These are phyloP conservation scores for Beauveria sp. DNA, from an alignment of 2,329 filamentous ascomycete species.

Conservation along the genomic window DNA sequence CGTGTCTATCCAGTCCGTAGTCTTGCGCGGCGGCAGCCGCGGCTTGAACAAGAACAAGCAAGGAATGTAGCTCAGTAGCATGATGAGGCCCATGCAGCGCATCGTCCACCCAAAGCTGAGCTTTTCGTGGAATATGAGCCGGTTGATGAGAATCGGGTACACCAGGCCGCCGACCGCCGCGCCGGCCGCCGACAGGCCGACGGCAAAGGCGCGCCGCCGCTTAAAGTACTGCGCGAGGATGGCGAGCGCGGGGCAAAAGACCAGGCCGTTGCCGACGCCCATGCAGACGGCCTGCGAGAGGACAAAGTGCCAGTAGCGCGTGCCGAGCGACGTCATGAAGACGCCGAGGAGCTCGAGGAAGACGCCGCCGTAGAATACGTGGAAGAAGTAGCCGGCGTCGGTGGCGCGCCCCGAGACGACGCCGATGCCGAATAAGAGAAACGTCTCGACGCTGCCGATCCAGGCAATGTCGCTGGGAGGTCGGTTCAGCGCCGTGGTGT, in stretches of 20 bases:
- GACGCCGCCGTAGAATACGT: slow-evolving; percentile 29
- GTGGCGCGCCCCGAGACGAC: slow-evolving; percentile 34
- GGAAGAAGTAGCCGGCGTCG: slow-evolving; percentile 35
- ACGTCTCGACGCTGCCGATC: slow-evolving; percentile 38
- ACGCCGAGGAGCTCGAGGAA: slow-evolving; percentile 35
- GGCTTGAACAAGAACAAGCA: slow-evolving; percentile 32
- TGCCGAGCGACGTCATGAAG: slow-evolving; percentile 35
- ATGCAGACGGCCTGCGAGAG: slow-evolving; percentile 41
- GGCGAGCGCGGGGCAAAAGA: slow-evolving; percentile 51
- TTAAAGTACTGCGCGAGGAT: slow-evolving; percentile 57
- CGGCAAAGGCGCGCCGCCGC: slow-evolving; percentile 44
- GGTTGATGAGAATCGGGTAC: slow-evolving; percentile 40
- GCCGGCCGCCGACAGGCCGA: slow-evolving; percentile 52
- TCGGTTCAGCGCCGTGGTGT: slow-evolving; percentile 26
- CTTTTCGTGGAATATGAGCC: slow-evolving; percentile 32
- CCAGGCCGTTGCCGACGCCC: slow-evolving; percentile 45
- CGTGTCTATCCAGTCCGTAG: slow-evolving; percentile 35
- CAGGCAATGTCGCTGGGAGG: slow-evolving; percentile 33
- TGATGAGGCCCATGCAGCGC: slow-evolving; percentile 39
- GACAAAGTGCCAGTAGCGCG: slow-evolving; percentile 41
- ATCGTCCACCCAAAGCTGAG: slow-evolving; percentile 51
- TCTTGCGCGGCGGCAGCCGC: slow-evolving; percentile 30
- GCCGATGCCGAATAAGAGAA: slow-evolving; percentile 34
- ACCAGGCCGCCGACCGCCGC: slow-evolving; percentile 47
- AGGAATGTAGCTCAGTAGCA: slow-evolving; percentile 31